Evolutionary conservation across 352 stramenopile species (phyloP).

Genomic region (Aphanomyces cochlioides): DNA sequence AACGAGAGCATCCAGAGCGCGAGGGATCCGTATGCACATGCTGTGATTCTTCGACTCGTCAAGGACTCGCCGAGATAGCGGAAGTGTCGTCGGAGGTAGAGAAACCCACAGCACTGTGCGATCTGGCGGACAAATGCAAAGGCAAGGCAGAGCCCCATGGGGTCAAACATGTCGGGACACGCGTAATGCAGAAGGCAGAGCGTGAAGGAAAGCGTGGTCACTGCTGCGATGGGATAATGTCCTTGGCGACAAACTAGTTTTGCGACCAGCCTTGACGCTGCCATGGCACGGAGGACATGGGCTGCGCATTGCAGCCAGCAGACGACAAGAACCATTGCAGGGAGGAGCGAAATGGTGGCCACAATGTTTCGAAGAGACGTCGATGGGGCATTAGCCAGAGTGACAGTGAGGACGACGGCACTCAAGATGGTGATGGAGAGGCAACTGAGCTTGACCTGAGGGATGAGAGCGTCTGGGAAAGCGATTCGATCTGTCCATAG

Average conservation of each 20-base stretch:
- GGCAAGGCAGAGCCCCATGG: neutral
- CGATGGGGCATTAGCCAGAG: neutral
- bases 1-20: neutral
- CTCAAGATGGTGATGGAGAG: neutral
- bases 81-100: neutral
- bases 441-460: neutral
- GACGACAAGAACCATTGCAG: neutral
- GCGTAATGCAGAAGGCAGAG: neutral
- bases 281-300: neutral
- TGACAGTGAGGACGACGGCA: neutral
- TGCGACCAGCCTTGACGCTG: neutral
- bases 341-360: neutral
- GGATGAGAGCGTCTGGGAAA: neutral
- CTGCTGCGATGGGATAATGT: neutral
- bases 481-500: constrained; percentile 9
- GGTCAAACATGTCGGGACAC: neutral
- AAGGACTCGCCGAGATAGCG: neutral
- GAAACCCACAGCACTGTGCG: neutral
- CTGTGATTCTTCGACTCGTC: too few relatives aligned
- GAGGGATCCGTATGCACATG: too few relatives aligned
- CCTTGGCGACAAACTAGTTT: neutral
- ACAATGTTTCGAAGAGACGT: neutral
- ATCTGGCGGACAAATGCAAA: neutral
- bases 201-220: neutral
- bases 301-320: neutral